A percentile compares a stretch with the other conserved stretches of the same genome.
phyloP scores from a whole-genome alignment of 1,284 basidiomycete species.

The Ustilago curta region DNA sequence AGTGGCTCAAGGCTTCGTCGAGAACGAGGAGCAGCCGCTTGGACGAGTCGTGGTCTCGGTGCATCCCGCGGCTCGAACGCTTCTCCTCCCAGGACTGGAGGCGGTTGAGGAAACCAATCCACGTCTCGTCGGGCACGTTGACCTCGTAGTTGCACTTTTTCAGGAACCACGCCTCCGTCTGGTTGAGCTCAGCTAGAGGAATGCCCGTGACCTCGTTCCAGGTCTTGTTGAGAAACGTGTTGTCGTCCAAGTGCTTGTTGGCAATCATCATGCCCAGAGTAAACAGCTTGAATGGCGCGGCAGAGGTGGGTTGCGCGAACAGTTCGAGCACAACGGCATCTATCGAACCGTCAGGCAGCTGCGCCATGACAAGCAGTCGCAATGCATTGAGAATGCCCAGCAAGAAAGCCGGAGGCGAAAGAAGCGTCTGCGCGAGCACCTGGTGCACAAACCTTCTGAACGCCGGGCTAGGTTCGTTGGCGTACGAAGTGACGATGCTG shows the following conservation, averaged over 20 bases:
- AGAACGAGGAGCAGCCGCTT: conserved; percentile 54
- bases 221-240: conserved; percentile 69
- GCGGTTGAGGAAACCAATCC: conserved; percentile 59
- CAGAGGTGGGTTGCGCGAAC: conserved; percentile 63
- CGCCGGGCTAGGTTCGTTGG: conserved; percentile 63
- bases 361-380: conserved; percentile 51
- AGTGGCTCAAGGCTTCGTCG: conserved; percentile 48
- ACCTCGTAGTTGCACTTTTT: conserved; percentile 64
- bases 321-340: conserved; percentile 59
- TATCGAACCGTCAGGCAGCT: conserved; percentile 44
- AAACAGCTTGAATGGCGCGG: conserved; percentile 67
- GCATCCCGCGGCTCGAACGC: conserved; percentile 36
- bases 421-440: conserved; percentile 65
- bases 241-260: conserved; percentile 69
- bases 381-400: conserved; percentile 63
- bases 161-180: conserved; percentile 66
- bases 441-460: conserved; percentile 67
- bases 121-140: conserved; percentile 60
- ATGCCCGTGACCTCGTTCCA: conserved; percentile 69
- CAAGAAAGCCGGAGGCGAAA: conserved; percentile 64
- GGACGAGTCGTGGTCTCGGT: conserved; percentile 46
- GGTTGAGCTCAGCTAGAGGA: conserved; percentile 64
- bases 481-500: conserved; percentile 36
- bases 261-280: conserved; percentile 67
- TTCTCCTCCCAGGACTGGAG: conserved; percentile 55